Evolutionary conservation across 106 monocot genomes (phyloP), one percentile per base, ranked within the genome.

Genomic region (Apostasia shenzhenica): DNA sequence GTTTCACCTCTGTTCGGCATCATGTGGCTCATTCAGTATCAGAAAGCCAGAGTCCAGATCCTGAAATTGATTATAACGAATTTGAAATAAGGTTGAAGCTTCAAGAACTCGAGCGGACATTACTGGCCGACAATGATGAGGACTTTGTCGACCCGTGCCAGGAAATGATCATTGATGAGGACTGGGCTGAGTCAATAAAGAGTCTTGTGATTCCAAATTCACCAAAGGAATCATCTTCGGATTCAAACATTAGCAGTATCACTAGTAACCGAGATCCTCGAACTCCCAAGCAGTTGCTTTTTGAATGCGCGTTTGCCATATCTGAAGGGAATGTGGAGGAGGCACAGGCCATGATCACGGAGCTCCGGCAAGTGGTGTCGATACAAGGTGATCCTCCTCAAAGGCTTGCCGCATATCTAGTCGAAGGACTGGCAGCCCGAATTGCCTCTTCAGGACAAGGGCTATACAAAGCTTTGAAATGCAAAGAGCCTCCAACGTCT

Each of bases 321-420:
- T 89, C 87, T 13, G 92, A 99, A 75, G 79, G 81, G 45, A 85
- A 79, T 57, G 54, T 71, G 10, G 81, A 85, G 61, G 85, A 85
- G 70, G 97, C 89, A 13, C 68, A 81, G 10, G 61, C 60, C 40
- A 87, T 90, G 48, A 83, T 99, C 62, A 45, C 72, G 1, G 92
- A 99, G 48, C 87, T 99, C 48, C 78, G 97, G 43, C 82, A 83
- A 67, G 74, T 81, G 71, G 99, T 99, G 3, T 93, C 99, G 3
- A 90, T 99, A 53, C 87, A 90, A 64, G 99, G 99, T 7, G 90
- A 93, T 56, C 99, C 99, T 60, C 75, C 81, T 71, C 90, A 93
- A 65, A 84, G 99, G 72, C 79, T 99, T 45, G 87, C 93, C 45
- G 93, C 93, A 14, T 99, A 88, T 55, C 79, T 99, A 67, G 87